Percentiles rank a stretch among this genome's conserved stretches.
phyloP scores from a whole-genome alignment of 495 filamentous ascomycete species.

The Penicillium ucsense region DNA sequence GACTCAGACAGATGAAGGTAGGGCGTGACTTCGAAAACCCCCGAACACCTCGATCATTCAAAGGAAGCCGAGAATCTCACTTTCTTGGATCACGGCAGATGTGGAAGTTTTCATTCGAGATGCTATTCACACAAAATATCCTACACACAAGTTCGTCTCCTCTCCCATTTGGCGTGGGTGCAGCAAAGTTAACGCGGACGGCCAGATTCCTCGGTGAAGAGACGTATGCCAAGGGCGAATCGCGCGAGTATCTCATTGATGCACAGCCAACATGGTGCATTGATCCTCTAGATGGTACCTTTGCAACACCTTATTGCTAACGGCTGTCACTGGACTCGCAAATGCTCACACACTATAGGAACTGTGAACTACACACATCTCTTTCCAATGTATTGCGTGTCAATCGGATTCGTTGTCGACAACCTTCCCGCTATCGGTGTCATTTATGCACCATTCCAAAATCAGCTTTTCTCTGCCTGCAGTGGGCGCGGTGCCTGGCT shows the following conservation, averaged over 20 bases:
- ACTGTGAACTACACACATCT: slow-evolving; percentile 67
- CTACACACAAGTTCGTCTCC: slow-evolving; percentile 46
- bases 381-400: slow-evolving; percentile 66
- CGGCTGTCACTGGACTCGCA: too few relatives aligned
- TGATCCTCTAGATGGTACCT: slow-evolving; percentile 53
- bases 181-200: neutral
- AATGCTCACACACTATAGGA: slow-evolving; percentile 10
- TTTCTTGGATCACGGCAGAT: slow-evolving; percentile 34
- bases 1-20: slow-evolving; percentile 61
- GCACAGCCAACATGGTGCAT: slow-evolving; percentile 58
- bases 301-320: neutral
- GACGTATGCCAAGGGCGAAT: slow-evolving; percentile 49
- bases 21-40: slow-evolving; percentile 2
- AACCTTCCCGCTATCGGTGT: slow-evolving; percentile 51
- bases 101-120: slow-evolving; percentile 56
- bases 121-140: slow-evolving; percentile 45
- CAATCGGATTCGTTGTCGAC: slow-evolving; percentile 51
- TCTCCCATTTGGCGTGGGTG: too few relatives aligned
- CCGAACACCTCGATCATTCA: neutral
- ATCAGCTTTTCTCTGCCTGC: slow-evolving; percentile 56
- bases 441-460: slow-evolving; percentile 53
- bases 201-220: slow-evolving; percentile 63
- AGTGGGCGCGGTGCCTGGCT: slow-evolving; percentile 54
- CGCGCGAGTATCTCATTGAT: slow-evolving; percentile 52
- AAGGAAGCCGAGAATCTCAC: neutral